A percentile compares a stretch with the other conserved stretches of the same genome.
Evolutionary conservation across 2,329 filamentous ascomycete species (phyloP).

Genomic region (Botrytis pseudocinerea): DNA sequence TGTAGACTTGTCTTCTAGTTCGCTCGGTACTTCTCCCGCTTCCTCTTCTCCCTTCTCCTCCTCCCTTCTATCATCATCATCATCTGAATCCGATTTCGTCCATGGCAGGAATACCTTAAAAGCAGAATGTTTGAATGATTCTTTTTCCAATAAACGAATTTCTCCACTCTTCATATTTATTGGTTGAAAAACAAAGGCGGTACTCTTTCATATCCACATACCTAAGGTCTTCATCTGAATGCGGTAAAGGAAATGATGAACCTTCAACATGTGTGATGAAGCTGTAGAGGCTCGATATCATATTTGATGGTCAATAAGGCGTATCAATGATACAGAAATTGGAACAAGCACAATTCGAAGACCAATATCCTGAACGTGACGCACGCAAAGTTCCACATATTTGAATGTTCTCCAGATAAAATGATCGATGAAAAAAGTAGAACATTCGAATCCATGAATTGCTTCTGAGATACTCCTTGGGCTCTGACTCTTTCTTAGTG

Average conservation of each 20-base stretch:
- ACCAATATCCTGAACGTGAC: not conserved
- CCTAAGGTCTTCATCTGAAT: not conserved
- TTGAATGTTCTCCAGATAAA: not conserved
- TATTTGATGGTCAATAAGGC: not conserved
- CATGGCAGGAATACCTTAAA: not conserved
- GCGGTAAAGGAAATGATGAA: not conserved
- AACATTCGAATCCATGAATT: slow-evolving; percentile 16
- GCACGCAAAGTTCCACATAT: not conserved
- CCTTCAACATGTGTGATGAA: slow-evolving; percentile 3
- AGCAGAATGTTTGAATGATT: not conserved
- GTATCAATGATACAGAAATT: too few relatives aligned
- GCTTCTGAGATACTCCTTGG: not conserved
- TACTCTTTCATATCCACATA: not conserved
- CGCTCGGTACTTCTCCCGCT: too few relatives aligned
- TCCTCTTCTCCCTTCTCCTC: too few relatives aligned
- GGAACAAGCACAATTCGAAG: too few relatives aligned
- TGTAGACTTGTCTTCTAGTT: not conserved
- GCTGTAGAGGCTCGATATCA: not conserved
- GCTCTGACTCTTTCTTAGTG: not conserved
- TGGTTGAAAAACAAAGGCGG: too few relatives aligned
- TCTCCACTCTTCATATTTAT: too few relatives aligned
- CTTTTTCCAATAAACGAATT: not conserved
- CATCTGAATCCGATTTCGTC: not conserved
- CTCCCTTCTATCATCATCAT: too few relatives aligned
- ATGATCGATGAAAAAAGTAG: not conserved